A percentile compares a stretch with the other conserved stretches of the same genome.
Evolutionary conservation across 805 yeast species (phyloP).

Genomic region (Isabelozyma rhagii): DNA sequence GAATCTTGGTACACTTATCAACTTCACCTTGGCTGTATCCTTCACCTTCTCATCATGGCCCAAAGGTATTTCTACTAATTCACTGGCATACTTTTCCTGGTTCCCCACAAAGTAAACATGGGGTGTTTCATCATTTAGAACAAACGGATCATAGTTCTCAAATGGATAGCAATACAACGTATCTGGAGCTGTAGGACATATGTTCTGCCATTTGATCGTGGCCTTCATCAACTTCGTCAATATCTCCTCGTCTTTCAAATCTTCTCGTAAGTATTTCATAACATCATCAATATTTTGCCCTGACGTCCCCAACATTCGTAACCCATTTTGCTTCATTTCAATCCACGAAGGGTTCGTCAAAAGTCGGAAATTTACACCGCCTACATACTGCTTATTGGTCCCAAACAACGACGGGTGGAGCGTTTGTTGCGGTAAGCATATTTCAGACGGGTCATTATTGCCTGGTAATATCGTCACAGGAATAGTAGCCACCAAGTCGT

Average conservation of each 20-base stretch:
- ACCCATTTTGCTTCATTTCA: slow-evolving; percentile 44
- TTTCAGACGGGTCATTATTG: slow-evolving; percentile 76
- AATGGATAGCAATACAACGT: slow-evolving; percentile 90
- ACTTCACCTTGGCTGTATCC: slow-evolving; percentile 32
- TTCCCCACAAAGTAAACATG: slow-evolving; percentile 87
- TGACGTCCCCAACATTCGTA: slow-evolving; percentile 64
- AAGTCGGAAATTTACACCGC: slow-evolving; percentile 25
- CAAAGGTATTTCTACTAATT: slow-evolving; percentile 29
- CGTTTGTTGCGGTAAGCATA: slow-evolving; percentile 85
- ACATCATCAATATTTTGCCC: slow-evolving; percentile 88
- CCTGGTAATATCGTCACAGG: slow-evolving; percentile 87
- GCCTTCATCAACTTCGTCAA: slow-evolving; percentile 50
- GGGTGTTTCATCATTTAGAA: slow-evolving; percentile 67
- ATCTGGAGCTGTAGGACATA: slow-evolving; percentile 95
- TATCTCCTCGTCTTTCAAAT: slow-evolving; percentile 41
- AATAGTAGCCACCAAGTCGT: slow-evolving; percentile 53
- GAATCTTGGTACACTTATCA: slow-evolving; percentile 73
- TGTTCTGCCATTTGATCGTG: slow-evolving; percentile 78
- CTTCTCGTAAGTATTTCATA: slow-evolving; percentile 53
- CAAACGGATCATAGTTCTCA: slow-evolving; percentile 73
- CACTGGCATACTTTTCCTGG: slow-evolving; percentile 60
- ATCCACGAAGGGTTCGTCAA: slow-evolving; percentile 71
- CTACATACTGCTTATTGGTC: slow-evolving; percentile 39
- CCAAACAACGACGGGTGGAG: slow-evolving; percentile 74
- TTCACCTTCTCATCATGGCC: slow-evolving; percentile 14